These are phyloP conservation scores for Kwoniella bestiolae DNA, from an alignment of 768 basidiomycete species.

Conservation along the genomic window DNA sequence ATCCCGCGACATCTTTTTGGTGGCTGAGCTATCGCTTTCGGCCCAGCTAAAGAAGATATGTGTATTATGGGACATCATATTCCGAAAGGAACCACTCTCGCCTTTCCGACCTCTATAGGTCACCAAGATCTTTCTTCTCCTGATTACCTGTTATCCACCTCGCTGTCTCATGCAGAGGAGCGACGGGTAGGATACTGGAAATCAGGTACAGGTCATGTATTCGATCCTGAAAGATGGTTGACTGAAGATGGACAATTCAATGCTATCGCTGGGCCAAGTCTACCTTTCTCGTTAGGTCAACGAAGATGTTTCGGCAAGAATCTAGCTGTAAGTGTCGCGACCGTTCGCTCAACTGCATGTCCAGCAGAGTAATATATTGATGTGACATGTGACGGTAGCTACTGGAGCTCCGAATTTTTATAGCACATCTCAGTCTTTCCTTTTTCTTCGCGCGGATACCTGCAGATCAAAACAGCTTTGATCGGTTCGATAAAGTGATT, in stretches of 20 bases:
- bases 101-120: constrained; percentile 29
- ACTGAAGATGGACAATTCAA: constrained; percentile 38
- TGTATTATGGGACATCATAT: constrained; percentile 44
- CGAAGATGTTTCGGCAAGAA: constrained; percentile 52
- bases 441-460: constrained; percentile 51
- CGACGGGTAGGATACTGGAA: constrained; percentile 33
- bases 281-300: constrained; percentile 50
- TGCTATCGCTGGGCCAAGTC: constrained; percentile 38
- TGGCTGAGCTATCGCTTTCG: no score
- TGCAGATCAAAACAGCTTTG: constrained; percentile 31
- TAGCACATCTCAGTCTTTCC: constrained; percentile 40
- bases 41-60: constrained; percentile 42
- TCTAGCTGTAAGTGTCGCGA: constrained; percentile 42
- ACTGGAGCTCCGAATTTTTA: constrained; percentile 47
- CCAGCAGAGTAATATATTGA: no score
- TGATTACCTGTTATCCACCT: neutral
- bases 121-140: no score
- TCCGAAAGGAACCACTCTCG: constrained; percentile 43
- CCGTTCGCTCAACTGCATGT: neutral
- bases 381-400: constrained; percentile 26
- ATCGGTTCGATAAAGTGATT: constrained; percentile 35
- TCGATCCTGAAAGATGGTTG: constrained; percentile 50
- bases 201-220: constrained; percentile 33
- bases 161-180: neutral
- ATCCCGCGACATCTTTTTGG: no score